These are phyloP conservation scores for Boletellus ananiceps DNA, from an alignment of 768 basidiomycete species.

Conservation along the genomic window DNA sequence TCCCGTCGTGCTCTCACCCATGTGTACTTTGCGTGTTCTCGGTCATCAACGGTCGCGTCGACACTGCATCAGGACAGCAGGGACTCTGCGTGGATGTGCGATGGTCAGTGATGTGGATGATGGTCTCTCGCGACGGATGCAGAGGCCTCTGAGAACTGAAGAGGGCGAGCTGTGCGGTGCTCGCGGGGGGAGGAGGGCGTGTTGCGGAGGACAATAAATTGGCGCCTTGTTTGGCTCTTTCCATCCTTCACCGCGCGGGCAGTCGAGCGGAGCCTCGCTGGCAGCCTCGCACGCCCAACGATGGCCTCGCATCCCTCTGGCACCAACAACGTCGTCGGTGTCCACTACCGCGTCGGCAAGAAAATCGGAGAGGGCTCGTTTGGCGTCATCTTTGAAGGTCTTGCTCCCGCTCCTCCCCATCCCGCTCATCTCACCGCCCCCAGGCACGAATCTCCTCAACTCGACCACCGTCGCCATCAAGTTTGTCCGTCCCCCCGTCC, in stretches of 20 bases:
- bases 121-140: no score
- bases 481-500: slow-evolving; percentile 67
- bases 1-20: not conserved
- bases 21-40: slow-evolving; percentile 20
- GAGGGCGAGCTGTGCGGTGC: no score
- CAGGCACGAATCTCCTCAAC: slow-evolving; percentile 97
- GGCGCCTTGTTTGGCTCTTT: slow-evolving; percentile 24
- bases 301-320: slow-evolving; percentile 58
- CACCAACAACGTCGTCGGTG: slow-evolving; percentile 79
- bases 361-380: slow-evolving; percentile 99
- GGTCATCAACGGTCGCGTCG: not conserved
- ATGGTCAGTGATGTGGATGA: no score
- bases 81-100: no score
- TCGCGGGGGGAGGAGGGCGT: slow-evolving; percentile 9
- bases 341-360: slow-evolving; percentile 97
- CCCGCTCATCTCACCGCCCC: not conserved
- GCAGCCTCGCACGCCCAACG: slow-evolving; percentile 23
- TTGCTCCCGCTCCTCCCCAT: slow-evolving; percentile 5
- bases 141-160: no score
- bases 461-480: slow-evolving; percentile 99
- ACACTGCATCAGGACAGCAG: no score
- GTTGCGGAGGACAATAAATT: slow-evolving; percentile 10
- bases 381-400: slow-evolving; percentile 92
- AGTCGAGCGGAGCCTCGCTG: no score
- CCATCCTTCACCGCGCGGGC: slow-evolving; percentile 16